phyloP scores from a whole-genome alignment of 139 green algal species.

The Desmodesmus armatus region DNA sequence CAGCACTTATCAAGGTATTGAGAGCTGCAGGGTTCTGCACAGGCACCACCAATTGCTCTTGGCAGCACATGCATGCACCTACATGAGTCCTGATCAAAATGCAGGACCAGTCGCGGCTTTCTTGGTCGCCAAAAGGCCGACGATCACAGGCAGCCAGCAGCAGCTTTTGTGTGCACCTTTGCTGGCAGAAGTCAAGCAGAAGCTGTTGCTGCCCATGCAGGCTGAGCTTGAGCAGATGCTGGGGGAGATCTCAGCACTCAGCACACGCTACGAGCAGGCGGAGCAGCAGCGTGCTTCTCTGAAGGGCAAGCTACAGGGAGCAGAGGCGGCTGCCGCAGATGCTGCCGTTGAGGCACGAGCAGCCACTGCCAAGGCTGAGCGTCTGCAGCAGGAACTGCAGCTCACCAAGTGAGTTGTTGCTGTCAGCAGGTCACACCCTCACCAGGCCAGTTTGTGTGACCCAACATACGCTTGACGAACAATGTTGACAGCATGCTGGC shows the following conservation, averaged over 20 bases:
- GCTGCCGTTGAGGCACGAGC: constrained; percentile 21
- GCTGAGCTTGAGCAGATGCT: constrained; percentile 13
- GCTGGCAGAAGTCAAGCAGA: background rate
- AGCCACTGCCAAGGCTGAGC: constrained; percentile 10
- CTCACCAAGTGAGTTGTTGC: background rate
- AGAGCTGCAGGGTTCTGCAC: too few species aligned
- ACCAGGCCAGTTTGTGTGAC: too few species aligned
- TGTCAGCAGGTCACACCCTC: too few species aligned
- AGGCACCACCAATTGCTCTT: too few species aligned
- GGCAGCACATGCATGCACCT: too few species aligned
- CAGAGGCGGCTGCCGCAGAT: constrained; percentile 25
- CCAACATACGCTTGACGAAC: too few species aligned
- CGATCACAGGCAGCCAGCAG: too few species aligned
- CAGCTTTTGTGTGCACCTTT: background rate
- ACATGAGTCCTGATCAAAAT: too few species aligned
- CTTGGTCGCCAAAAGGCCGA: too few species aligned
- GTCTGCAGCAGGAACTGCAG: constrained; percentile 19
- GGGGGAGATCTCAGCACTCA: background rate
- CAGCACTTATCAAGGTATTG: constrained; percentile 17
- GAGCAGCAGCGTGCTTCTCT: background rate
- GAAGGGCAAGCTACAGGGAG: background rate
- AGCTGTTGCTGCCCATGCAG: background rate
- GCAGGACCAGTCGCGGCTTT: too few species aligned
- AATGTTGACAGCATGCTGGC: too few species aligned
- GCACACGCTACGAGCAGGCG: background rate